These are phyloP conservation scores for Eimeria tenella DNA, from an alignment of 169 alveolate species.

Conservation along the genomic window DNA sequence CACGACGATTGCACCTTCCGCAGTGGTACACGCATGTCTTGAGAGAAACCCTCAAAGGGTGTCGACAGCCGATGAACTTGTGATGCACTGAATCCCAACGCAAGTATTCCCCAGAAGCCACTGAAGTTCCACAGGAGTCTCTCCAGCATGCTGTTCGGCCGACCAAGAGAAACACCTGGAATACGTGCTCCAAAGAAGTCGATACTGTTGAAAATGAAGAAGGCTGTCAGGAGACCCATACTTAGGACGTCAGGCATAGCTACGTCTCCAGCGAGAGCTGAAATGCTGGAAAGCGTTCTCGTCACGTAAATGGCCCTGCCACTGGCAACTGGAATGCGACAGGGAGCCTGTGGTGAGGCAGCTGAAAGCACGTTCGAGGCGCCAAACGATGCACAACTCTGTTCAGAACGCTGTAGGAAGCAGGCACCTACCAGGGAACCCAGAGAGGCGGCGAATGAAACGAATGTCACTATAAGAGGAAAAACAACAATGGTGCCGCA, in stretches of 20 bases:
- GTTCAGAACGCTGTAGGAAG: neutral
- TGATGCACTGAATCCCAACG: slow-evolving; percentile 50
- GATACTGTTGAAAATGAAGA: slow-evolving; percentile 46
- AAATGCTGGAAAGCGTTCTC: neutral
- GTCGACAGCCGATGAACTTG: slow-evolving; percentile 50
- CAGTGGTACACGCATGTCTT: neutral
- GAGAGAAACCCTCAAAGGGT: slow-evolving; percentile 20
- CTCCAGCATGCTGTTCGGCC: slow-evolving; percentile 1
- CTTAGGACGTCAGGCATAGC: slow-evolving; percentile 76
- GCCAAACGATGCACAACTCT: neutral
- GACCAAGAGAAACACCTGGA: slow-evolving; percentile 20
- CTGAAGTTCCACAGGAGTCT: slow-evolving; percentile 46
- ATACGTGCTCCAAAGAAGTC: slow-evolving; percentile 57
- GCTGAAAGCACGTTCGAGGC: neutral
- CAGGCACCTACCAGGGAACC: slow-evolving; percentile 48
- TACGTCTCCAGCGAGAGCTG: slow-evolving; percentile 14
- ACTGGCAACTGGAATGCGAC: neutral
- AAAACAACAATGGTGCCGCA: slow-evolving; percentile 32
- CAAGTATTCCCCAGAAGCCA: slow-evolving; percentile 65
- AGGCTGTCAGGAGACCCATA: slow-evolving; percentile 53
- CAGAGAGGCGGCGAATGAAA: slow-evolving; percentile 30
- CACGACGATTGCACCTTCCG: neutral
- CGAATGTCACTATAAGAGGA: slow-evolving; percentile 19
- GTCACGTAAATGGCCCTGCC: slow-evolving; percentile 1
- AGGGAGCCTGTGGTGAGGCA: neutral